Evolutionary conservation across 306 rosid genomes (phyloP).

Genomic region (Mimosa pudica): DNA sequence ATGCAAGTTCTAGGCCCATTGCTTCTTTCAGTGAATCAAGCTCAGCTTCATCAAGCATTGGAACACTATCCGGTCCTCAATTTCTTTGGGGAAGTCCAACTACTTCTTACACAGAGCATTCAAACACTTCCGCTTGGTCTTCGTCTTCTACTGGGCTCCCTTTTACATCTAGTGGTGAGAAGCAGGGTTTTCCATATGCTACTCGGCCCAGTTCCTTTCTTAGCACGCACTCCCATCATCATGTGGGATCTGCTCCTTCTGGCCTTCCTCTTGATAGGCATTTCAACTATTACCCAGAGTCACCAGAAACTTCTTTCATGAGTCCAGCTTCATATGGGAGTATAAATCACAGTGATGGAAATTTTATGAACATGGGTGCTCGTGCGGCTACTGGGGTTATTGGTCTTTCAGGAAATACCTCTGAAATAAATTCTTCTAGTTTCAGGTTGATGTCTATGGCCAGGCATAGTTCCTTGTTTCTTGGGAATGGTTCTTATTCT

Average conservation of each 20-base stretch:
- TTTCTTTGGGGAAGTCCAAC: conserved; percentile 82
- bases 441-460: conserved; percentile 65
- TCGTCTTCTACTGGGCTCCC: conserved; percentile 52
- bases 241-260: conserved; percentile 76
- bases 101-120: conserved; percentile 55
- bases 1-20: conserved; percentile 53
- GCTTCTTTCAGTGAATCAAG: conserved; percentile 50
- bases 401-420: conserved; percentile 51
- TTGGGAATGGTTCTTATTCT: conserved; percentile 60
- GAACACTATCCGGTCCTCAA: conserved; percentile 73
- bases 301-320: conserved; percentile 64
- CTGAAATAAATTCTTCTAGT: conserved; percentile 59
- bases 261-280: conserved; percentile 65
- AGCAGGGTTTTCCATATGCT: conserved; percentile 51
- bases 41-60: conserved; percentile 54
- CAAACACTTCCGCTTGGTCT: conserved; percentile 60
- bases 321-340: conserved; percentile 51
- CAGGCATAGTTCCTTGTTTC: conserved; percentile 54
- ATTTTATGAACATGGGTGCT: conserved; percentile 52
- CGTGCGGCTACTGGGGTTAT: conserved; percentile 48
- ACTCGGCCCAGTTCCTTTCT: conserved; percentile 52
- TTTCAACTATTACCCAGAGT: conserved; percentile 66
- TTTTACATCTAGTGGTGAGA: conserved; percentile 59
- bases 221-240: conserved; percentile 54
- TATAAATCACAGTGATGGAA: conserved; percentile 50